phyloP scores from a whole-genome alignment of 2,329 filamentous ascomycete species.

The Macroventuria anomochaeta region DNA sequence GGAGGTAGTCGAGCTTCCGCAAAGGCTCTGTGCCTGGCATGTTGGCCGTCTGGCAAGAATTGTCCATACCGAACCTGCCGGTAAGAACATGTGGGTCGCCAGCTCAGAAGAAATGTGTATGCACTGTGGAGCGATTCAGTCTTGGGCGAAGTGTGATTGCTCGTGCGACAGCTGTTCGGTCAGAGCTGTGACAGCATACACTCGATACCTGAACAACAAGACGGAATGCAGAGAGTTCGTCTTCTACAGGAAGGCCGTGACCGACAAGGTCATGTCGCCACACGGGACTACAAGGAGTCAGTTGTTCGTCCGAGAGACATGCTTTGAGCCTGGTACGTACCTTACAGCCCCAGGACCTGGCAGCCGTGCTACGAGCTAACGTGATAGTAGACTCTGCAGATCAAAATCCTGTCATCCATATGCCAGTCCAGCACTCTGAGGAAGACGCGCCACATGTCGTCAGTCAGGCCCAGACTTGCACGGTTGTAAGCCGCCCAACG shows the following conservation, averaged over 20 bases:
- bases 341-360: neutral
- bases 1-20: constrained; percentile 39
- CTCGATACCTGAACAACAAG: constrained; percentile 40
- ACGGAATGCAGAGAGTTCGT: constrained; percentile 28
- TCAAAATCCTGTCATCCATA: constrained; percentile 16
- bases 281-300: constrained; percentile 6
- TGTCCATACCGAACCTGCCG: constrained; percentile 26
- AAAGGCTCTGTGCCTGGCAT: constrained; percentile 45
- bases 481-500: neutral
- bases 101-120: constrained; percentile 40
- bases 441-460: neutral
- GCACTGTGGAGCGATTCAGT: constrained; percentile 42
- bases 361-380: constrained; percentile 9
- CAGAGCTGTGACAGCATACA: constrained; percentile 37
- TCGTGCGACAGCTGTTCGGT: constrained; percentile 42
- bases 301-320: constrained; percentile 37
- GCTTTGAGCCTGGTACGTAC: constrained; percentile 14
- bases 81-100: constrained; percentile 41
- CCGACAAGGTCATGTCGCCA: neutral
- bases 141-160: constrained; percentile 36
- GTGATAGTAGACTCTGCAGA: constrained; percentile 10
- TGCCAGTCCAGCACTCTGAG: constrained; percentile 28
- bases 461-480: neutral
- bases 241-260: constrained; percentile 33
- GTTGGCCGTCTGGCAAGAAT: constrained; percentile 36